Evolutionary conservation across 805 yeast genomes (phyloP), one percentile per base, ranked within the genome.

Genomic region (Peterozyma xylosa): DNA sequence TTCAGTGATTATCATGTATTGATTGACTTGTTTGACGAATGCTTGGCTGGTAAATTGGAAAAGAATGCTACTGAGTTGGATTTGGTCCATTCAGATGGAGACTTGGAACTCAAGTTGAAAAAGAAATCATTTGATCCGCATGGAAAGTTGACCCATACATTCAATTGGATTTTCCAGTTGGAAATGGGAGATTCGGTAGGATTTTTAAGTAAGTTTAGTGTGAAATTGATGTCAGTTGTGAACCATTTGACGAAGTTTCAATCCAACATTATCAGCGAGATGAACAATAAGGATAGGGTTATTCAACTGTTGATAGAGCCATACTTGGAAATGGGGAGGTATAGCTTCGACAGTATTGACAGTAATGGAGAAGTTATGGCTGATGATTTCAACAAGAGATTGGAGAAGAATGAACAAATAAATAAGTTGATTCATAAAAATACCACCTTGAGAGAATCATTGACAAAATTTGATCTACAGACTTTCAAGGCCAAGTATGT

Each of bases 231-330:
- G n/a, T 37, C 27, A 7, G 27, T 21, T 21, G 27, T 21, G 27
- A 21, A 21, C 27, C 27, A 21, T 21, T 21, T 21, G 27, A 21
- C 27, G 13, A 37, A 37, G 13, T 37, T 37, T 6, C 39, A 18
- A 11, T 13, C 29, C 5, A n/a, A 11, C 13, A 37, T n/a, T 18
- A 16, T 30, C 21, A 10, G 18, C 3, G 41, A 35, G 30, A n/a
- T 42, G 33, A 18, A 18, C 29, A 33, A 30, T n/a, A 48, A 45
- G 33, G 51, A 48, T 36, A 42, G 47, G 13, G 41, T 48, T 16
- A 43, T 48, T 5, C 32, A 30, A n/a, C 29, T 42, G 13, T 33
- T 48, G 18, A 15, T 45, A 16, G 51, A 45, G 21, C 37, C 38
- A 30, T 39, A 37, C 11, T 35, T 47, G 14, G 48, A 47, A 30